Percentiles rank a stretch among this genome's conserved stretches.
Conservation (phyloP, 75 land plant species). For the Pinus taeda region DNA sequence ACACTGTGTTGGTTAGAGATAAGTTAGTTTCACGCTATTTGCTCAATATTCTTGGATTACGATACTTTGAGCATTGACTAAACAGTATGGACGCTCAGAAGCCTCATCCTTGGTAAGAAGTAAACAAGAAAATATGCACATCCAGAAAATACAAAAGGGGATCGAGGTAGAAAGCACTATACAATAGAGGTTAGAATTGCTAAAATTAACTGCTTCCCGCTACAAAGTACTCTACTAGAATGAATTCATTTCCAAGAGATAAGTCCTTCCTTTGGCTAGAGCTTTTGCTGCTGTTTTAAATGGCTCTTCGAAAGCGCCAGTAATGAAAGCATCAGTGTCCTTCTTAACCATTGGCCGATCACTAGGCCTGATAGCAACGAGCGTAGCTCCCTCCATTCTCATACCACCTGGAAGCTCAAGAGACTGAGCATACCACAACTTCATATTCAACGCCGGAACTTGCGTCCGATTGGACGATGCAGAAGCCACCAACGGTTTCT, state of each 20-base stretch:
- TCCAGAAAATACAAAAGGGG: not conserved
- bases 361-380: conserved; percentile 50
- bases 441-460: conserved; percentile 54
- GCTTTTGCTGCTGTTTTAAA: conserved; percentile 21
- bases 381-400: conserved; percentile 53
- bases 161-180: not conserved
- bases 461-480: conserved; percentile 38
- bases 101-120: conserved; percentile 1
- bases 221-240: conserved; percentile 12
- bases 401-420: conserved; percentile 39
- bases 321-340: conserved; percentile 20
- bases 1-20: not conserved
- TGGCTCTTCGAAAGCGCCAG: conserved; percentile 37
- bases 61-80: not conserved
- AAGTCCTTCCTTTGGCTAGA: conserved; percentile 30
- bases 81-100: not conserved
- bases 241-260: conserved; percentile 59
- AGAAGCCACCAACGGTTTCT: conserved; percentile 21
- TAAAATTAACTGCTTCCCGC: not conserved
- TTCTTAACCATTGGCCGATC: conserved; percentile 1
- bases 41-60: not conserved
- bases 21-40: not conserved
- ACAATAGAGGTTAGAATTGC: not conserved
- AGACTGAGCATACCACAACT: conserved; percentile 41
- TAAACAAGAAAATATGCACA: conserved; percentile 4